Evolutionary conservation across 164 flowering plant genomes (phyloP), one percentile per base, ranked within the genome.

Genomic region (Chloranthus sessilifolius): DNA sequence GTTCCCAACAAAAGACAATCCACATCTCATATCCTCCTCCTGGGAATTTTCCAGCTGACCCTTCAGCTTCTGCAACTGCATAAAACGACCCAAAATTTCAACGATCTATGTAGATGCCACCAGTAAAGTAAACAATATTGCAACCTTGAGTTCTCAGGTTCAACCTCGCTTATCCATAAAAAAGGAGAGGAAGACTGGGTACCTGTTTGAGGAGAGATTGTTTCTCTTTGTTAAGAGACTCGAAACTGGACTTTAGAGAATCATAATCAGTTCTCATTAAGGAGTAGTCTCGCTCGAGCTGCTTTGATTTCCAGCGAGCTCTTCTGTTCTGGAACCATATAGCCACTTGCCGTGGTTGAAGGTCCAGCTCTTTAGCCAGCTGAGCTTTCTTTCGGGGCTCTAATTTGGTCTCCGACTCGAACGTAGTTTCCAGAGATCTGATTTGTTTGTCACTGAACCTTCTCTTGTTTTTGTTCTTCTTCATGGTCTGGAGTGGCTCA

Each of bases 301-400:
- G 75, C 69, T 82, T 88, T 6, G 96, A 63, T 50, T 85, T 82
- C 90, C 88, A 82, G 36, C 96, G 53, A 4, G 96, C 96, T 53
- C 96, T 63, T 35, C 61, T 77, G 71, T 88, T 88, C 74, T 88
- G 96, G 62, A 88, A 88, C 96, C 96, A 88, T 28, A 85, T 85
- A n/a, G 86, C 90, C 1, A 88, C 70, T 64, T 88, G 96, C 10
- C 84, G 65, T 0, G 94, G 92, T 35, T 82, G 77, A 55, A 88
- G 66, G 25, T 79, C 88, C 0, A 88, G 77, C 54, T 84, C 85
- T 29, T 56, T 54, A 1, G 96, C 94, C 17, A 87, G 41, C 55
- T 78, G 66, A 50, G 64, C 19, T 65, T 87, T 87, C 79, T 58
- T 74, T 58, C 53, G 54, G 4, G 92, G 78, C 49, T 84, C 89